Base-by-base conservation (phyloP, 2,329 filamentous ascomycete genomes). In the Colletotrichum echinochloae region DNA sequence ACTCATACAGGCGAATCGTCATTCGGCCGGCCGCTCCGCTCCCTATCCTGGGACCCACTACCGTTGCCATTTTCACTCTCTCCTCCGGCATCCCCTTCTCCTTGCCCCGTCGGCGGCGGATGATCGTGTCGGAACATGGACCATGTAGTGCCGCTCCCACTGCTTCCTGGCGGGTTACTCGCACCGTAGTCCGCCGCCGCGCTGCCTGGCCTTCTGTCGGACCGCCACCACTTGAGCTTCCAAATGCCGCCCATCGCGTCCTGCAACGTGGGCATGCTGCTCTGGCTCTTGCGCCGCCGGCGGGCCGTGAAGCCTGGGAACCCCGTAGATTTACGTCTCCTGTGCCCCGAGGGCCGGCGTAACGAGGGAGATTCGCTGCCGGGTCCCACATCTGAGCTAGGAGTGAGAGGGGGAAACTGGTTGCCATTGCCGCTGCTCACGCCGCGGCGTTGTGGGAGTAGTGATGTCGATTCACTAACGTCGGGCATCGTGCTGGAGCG, bases 241-340 rank as follows among this genome's bases (percentile, higher is more conserved):
- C 85, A 87, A 30, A 91, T 80, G 1, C 85, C 85, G 6, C 85
- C 83, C 0, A 88, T 76, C 0, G 86, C 83, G 18, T 86, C 85
- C 56, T 89, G 87, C 1, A 87, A 74, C 2, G 79, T 79, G 7
- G 82, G 81, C 48, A 78, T 79, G 2, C 77, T 75, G 49, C 77
- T 77, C 63, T 78, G 80, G 63, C 79, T 81, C 70, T 80, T 81
- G 23, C 81, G 77, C 41, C 81, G 79, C 57, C 82, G 82, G 48
- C 88, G 82, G 7, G 89, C 88, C 6, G 84, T 87, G 65, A 91
- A 89, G 0, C 89, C 88, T 0, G 88, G 88, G 71, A 91, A 91
- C 0, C 89, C 89, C 0, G 87, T 90, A 20, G 88, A 90, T 74
- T 86, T 88, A 73, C 89, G 81, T 52, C 89, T 80, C 37, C 85